Evolutionary conservation across 2,329 filamentous ascomycete species (phyloP), one percentile per base, ranked within the genome.

Genomic region (Cladosporium colombiae): DNA sequence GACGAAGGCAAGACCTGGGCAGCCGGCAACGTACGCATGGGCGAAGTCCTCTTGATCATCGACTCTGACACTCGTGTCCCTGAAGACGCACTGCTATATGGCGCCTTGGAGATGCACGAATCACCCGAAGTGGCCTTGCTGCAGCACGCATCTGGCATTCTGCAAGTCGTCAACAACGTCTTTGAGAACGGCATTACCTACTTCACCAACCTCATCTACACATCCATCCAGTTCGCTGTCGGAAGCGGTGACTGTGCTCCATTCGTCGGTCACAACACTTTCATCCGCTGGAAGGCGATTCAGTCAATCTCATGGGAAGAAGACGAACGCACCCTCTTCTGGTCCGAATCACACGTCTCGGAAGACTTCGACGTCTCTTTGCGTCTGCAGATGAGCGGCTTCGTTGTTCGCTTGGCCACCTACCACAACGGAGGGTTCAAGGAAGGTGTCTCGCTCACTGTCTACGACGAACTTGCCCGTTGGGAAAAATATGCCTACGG

Each of bases 121-220:
- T 88, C 84, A 16, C 89, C 88, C 0, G 86, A 91, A 70, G 88
- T 91, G 0, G 89, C 85, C 21, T 90, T 92, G 71, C 82, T 91
- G 65, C 89, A 92, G 74, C 90, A 89, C 77, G 85, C 85, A 0
- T 91, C 89, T 6, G 89, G 89, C 29, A 89, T 93, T 67, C 92
- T 93, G 89, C 88, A 92, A 70, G 88, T 93, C 11, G 86, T 88
- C 1, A 81, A 86, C 71, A 88, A 85, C 62, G 91, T 87, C 78
- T 93, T 93, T 71, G 91, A 93, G 77, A 89, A 89, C 70, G 88
- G 87, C 52, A 90, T 91, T 72, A 91, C 89, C 1, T 93, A 90
- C 80, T 92, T 93, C 79, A 93, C 90, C 50, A 88, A 92, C 73
- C 83, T 93, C 61, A 87, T 93, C 71, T 93, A 92, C 79, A 88